Percentiles rank a stretch among this genome's conserved stretches.
Conservation (phyloP, 208 protist species). For the Angomonas ambiguus region DNA sequence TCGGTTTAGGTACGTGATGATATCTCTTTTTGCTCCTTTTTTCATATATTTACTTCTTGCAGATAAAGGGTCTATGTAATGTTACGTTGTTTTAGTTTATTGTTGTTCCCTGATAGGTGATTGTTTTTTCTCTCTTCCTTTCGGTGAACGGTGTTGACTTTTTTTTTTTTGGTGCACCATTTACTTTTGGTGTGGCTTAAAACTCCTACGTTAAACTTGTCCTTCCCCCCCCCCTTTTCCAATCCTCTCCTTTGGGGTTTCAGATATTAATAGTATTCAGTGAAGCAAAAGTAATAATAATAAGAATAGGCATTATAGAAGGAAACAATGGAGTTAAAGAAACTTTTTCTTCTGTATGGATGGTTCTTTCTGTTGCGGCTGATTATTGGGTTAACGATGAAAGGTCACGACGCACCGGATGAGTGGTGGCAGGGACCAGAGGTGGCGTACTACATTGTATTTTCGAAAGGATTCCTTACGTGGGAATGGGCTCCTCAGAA, state of each 20-base stretch:
- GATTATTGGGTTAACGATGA: slow-evolving; percentile 37
- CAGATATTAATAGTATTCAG: too few relatives aligned
- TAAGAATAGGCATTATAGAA: neutral
- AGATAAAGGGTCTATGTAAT: neutral
- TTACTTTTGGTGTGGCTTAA: neutral
- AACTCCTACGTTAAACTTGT: too few relatives aligned
- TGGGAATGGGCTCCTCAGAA: slow-evolving; percentile 67
- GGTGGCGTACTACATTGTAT: slow-evolving; percentile 80
- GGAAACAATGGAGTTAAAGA: neutral
- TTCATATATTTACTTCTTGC: neutral
- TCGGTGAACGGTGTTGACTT: neutral
- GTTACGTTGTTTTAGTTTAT: neutral
- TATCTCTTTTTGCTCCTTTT: neutral
- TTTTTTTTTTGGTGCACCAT: slow-evolving; percentile 6
- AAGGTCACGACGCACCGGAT: slow-evolving; percentile 63
- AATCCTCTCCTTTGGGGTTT: too few relatives aligned
- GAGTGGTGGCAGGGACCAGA: slow-evolving; percentile 89
- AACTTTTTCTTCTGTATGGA: neutral
- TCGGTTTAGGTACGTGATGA: neutral
- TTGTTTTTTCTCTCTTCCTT: neutral
- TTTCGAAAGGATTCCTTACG: slow-evolving; percentile 62
- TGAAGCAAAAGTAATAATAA: neutral
- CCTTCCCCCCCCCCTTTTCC: too few relatives aligned
- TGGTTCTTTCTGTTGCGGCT: slow-evolving; percentile 45
- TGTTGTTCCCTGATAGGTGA: neutral